Conservation (phyloP, 371 early-diverging fungal genomes). For the Entomophthora muscae region DNA sequence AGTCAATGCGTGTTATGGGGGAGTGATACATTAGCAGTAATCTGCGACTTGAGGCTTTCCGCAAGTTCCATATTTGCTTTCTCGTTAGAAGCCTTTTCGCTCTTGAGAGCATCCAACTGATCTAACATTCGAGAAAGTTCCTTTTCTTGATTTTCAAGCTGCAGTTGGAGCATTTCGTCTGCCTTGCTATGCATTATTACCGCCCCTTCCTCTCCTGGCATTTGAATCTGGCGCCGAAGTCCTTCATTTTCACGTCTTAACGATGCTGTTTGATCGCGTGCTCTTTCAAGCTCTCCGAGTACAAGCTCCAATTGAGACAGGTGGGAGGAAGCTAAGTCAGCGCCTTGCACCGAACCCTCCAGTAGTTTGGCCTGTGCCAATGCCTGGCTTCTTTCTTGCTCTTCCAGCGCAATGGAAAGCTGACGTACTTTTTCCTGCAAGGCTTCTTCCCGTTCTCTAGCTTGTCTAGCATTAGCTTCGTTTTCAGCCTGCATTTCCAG, state of each 20-base stretch:
- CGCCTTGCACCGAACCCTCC: background rate
- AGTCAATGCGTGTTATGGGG: conserved; percentile 11
- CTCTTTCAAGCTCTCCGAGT: background rate
- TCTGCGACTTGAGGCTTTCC: background rate
- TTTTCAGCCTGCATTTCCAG: conserved; percentile 20
- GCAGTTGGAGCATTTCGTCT: background rate
- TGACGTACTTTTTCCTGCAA: conserved; percentile 15
- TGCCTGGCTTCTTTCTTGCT: background rate
- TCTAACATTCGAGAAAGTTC: conserved; percentile 34
- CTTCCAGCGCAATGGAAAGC: background rate
- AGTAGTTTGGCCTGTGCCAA: background rate
- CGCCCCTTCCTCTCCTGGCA: background rate
- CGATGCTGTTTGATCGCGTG: background rate
- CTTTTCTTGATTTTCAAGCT: conserved; percentile 36
- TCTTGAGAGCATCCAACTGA: conserved; percentile 59
- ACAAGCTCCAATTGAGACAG: conserved; percentile 3
- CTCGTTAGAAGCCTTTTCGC: conserved; percentile 26
- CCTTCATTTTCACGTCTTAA: conserved; percentile 1
- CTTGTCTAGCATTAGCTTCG: conserved; percentile 19
- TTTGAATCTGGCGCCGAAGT: background rate
- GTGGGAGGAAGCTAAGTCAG: background rate
- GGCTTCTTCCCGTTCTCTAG: conserved; percentile 16
- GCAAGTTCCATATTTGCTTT: background rate
- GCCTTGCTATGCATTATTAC: too few species aligned
- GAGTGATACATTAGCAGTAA: background rate